A percentile compares a stretch with the other conserved stretches of the same genome.
phyloP scores from a whole-genome alignment of 2,329 filamentous ascomycete genomes.

The Hansfordia pulvinata region DNA sequence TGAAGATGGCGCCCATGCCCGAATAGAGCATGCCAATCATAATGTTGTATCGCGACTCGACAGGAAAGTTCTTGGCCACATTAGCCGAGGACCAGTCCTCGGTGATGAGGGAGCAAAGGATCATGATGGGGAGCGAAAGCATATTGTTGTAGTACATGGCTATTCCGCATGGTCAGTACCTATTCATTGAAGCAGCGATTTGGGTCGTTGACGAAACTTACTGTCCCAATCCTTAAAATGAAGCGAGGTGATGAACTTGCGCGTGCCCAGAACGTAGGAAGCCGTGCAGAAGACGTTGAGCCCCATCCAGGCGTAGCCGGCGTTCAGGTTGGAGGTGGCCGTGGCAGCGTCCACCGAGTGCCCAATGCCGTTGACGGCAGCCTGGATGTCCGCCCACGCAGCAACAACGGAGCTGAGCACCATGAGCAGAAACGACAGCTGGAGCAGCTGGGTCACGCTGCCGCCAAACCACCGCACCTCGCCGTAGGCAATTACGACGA shows the following conservation, averaged over 20 bases:
- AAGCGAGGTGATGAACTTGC: slow-evolving; percentile 97
- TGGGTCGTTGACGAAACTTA: slow-evolving; percentile 43
- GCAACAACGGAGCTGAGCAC: slow-evolving; percentile 88
- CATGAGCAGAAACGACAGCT: slow-evolving; percentile 94
- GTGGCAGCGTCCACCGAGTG: slow-evolving; percentile 59
- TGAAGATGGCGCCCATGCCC: slow-evolving; percentile 85
- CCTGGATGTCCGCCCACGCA: slow-evolving; percentile 88
- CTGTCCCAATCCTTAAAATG: slow-evolving; percentile 99
- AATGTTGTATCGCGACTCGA: slow-evolving; percentile 64
- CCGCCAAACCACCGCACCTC: slow-evolving; percentile 98
- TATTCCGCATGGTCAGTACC: too few species aligned
- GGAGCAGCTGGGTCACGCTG: slow-evolving; percentile 71
- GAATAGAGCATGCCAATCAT: slow-evolving; percentile 88
- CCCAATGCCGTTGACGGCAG: slow-evolving; percentile 34
- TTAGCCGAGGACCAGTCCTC: slow-evolving; percentile 91
- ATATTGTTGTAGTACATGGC: slow-evolving; percentile 99
- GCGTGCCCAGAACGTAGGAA: slow-evolving; percentile 80
- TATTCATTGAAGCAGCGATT: too few species aligned
- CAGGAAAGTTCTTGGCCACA: slow-evolving; percentile 75
- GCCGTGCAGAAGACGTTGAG: slow-evolving; percentile 93
- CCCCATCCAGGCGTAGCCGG: slow-evolving; percentile 96
- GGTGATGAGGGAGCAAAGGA: slow-evolving; percentile 65
- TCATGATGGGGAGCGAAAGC: slow-evolving; percentile 82
- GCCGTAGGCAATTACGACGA: slow-evolving; percentile 95
- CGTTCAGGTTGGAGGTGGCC: slow-evolving; percentile 79